Evolutionary conservation across 768 basidiomycete genomes (phyloP), one percentile per base, ranked within the genome.

Genomic region (Arthromyces matolae): DNA sequence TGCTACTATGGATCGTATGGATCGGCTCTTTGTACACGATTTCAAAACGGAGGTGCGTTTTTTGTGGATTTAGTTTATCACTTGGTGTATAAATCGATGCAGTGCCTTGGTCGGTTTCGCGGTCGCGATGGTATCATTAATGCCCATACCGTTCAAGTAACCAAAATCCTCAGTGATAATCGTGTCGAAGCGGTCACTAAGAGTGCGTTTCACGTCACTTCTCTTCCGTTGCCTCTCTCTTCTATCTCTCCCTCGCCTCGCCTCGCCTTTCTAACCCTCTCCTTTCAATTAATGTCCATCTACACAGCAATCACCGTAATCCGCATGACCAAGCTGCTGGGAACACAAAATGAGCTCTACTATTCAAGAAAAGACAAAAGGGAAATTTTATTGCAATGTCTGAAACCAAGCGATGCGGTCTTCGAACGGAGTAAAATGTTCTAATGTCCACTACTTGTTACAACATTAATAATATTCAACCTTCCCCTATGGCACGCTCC

Each of bases 271-370:
- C 29, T 31, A 31, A 31, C 29, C 29, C 29, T 14, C 14, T n/a
- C n/a, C n/a, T n/a, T n/a, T n/a, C n/a, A n/a, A n/a, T n/a, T n/a
- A n/a, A n/a, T n/a, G n/a, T n/a, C n/a, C n/a, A n/a, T n/a, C n/a
- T n/a, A n/a, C n/a, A n/a, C n/a, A 80, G 81, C 71, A 3, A 67
- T 81, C 52, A 75, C 71, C 45, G 73, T 79, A 19, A 62, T 83
- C 6, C 73, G 83, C 9, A 84, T 85, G 78, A 69, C 84, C 57
- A 86, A 86, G 65, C 66, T 86, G 73, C 5, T 76, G 85, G 75
- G 74, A 82, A 70, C 71, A 74, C 48, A 71, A 76, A 29, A 74
- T 84, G 56, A 67, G 73, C n/a, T 58, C 71, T 8, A 68, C 69
- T 34, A 69, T 90, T 33, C 62, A 70, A 13, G 71, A 72, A 29